These are phyloP conservation scores for Jamesozyma spencerorum DNA, from an alignment of 805 yeast species.

Conservation along the genomic window DNA sequence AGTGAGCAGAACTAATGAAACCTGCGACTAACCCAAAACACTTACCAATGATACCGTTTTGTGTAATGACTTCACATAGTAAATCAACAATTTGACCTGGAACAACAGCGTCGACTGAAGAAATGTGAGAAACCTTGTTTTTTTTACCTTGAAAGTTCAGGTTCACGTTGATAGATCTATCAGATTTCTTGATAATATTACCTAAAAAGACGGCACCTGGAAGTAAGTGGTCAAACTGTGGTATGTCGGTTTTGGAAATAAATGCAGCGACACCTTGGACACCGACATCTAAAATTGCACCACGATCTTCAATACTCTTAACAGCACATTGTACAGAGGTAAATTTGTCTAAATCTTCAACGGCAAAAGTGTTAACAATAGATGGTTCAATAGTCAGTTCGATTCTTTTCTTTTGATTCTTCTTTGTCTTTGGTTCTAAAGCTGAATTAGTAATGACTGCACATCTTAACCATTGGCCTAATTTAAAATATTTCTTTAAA, in stretches of 20 bases:
- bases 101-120: slow-evolving; percentile 69
- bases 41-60: slow-evolving; percentile 61
- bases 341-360: slow-evolving; percentile 59
- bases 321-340: slow-evolving; percentile 64
- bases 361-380: slow-evolving; percentile 53
- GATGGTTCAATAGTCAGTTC: slow-evolving; percentile 68
- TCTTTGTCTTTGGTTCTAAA: slow-evolving; percentile 32
- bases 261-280: slow-evolving; percentile 53
- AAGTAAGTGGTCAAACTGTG: slow-evolving; percentile 31
- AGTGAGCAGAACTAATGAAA: slow-evolving; percentile 59
- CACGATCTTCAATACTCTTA: slow-evolving; percentile 84
- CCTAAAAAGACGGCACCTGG: slow-evolving; percentile 67
- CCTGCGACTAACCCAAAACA: slow-evolving; percentile 69
- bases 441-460: slow-evolving; percentile 49
- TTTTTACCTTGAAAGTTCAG: slow-evolving; percentile 40
- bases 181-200: slow-evolving; percentile 41
- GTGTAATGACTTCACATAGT: slow-evolving; percentile 47
- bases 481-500: slow-evolving; percentile 42
- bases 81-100: slow-evolving; percentile 83
- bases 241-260: slow-evolving; percentile 59
- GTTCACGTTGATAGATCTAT: slow-evolving; percentile 43
- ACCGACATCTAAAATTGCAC: slow-evolving; percentile 70
- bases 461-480: slow-evolving; percentile 86
- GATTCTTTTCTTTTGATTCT: slow-evolving; percentile 48
- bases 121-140: slow-evolving; percentile 42